Conservation (phyloP, 2,329 filamentous ascomycete genomes). For the Clonostachys rosea region DNA sequence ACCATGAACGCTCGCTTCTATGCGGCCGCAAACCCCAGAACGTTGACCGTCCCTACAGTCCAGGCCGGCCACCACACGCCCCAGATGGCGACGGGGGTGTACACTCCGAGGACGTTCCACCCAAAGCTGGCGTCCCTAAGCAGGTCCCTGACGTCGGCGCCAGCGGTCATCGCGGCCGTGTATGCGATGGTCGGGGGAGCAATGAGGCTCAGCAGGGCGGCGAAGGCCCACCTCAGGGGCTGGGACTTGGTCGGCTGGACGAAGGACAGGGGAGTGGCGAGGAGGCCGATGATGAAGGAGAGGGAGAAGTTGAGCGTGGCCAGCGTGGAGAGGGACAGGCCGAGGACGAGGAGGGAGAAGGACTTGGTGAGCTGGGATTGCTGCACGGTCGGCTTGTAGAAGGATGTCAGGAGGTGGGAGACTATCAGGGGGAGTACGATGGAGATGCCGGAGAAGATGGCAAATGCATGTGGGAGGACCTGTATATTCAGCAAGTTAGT, state of each 20-base stretch:
- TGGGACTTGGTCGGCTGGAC: conserved; percentile 41
- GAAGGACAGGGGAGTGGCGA: conserved; percentile 78
- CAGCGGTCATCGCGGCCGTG: conserved; percentile 34
- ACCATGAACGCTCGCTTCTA: too few relatives aligned
- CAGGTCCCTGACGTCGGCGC: conserved; percentile 46
- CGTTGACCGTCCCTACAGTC: conserved; percentile 59
- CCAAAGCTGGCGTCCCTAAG: conserved; percentile 74
- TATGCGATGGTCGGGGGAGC: conserved; percentile 56
- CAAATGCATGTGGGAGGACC: conserved; percentile 57
- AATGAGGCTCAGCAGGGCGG: conserved; percentile 51
- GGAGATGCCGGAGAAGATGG: conserved; percentile 50
- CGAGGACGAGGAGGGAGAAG: conserved; percentile 87
- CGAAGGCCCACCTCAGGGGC: conserved; percentile 32
- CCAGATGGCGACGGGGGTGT: conserved; percentile 87
- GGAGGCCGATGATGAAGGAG: conserved; percentile 76
- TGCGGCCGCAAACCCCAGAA: conserved; percentile 30
- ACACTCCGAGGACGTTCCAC: conserved; percentile 86
- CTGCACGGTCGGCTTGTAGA: conserved; percentile 54
- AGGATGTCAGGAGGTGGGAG: conserved; percentile 46
- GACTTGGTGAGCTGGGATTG: conserved; percentile 79
- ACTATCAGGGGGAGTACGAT: conserved; percentile 51
- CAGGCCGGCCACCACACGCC: conserved; percentile 95
- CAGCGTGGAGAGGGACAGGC: conserved; percentile 86
- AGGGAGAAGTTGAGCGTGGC: conserved; percentile 96
- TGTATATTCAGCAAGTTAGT: conserved; percentile 19